Percentiles rank a stretch among this genome's conserved stretches.
Evolutionary conservation across 164 flowering plant genomes (phyloP).

Genomic region (Tetracentron sinense): DNA sequence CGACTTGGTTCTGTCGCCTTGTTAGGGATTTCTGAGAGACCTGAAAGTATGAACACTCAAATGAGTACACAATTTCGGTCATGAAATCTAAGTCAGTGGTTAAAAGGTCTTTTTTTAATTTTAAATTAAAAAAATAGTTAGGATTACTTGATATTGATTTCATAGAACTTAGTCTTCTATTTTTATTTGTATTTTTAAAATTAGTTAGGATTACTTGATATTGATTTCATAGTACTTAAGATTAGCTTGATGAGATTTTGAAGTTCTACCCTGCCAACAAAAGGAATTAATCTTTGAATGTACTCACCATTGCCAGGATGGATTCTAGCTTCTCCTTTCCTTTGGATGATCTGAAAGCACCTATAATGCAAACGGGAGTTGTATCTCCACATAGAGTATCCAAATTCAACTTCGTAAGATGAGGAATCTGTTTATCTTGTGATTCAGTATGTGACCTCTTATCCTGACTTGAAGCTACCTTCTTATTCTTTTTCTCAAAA

Average conservation of each 20-base stretch:
- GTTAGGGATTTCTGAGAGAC: constrained; percentile 75
- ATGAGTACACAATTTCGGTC: no score
- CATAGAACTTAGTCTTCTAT: no score
- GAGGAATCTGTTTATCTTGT: constrained; percentile 37
- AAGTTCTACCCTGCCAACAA: not conserved
- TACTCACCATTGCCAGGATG: constrained; percentile 54
- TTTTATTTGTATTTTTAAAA: no score
- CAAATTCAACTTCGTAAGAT: constrained; percentile 52
- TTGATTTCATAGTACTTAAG: no score
- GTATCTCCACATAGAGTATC: constrained; percentile 57
- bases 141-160: no score
- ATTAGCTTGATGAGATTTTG: not conserved
- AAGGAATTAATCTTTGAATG: not conserved
- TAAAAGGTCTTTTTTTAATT: no score
- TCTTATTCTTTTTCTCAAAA: constrained; percentile 74
- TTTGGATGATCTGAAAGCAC: constrained; percentile 69
- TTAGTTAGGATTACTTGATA: no score
- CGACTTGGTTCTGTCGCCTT: constrained; percentile 43
- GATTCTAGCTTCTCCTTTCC: constrained; percentile 61
- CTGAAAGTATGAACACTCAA: constrained; percentile 27
- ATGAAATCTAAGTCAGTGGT: not conserved
- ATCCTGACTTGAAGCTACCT: constrained; percentile 35
- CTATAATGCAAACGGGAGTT: constrained; percentile 77
- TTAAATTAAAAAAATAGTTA: no score
- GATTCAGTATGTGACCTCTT: constrained; percentile 36